phyloP scores from a whole-genome alignment of 257 asterid genomes.

The Rauvolfia tetraphylla region DNA sequence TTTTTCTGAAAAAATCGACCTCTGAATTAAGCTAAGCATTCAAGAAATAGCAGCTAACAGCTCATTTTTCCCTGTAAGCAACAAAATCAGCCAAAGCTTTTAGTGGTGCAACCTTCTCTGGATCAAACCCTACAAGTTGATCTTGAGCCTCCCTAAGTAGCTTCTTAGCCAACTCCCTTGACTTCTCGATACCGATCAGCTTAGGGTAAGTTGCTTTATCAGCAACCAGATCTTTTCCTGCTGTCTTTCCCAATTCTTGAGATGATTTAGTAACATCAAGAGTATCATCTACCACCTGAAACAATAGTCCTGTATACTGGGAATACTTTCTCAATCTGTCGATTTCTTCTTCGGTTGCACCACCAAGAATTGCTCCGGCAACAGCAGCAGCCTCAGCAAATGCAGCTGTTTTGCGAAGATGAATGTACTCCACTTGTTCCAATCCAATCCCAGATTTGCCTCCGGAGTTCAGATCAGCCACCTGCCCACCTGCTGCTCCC shows the following conservation, averaged over 20 bases:
- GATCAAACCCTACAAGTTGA: conserved; percentile 35
- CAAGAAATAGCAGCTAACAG: neutral
- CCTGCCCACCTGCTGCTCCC: conserved; percentile 36
- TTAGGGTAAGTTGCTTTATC: conserved; percentile 38
- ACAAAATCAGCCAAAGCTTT: conserved; percentile 35
- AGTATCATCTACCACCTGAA: conserved; percentile 21
- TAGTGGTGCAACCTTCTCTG: conserved; percentile 39
- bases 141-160: conserved; percentile 33
- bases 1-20: no score
- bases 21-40: neutral
- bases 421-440: conserved; percentile 34
- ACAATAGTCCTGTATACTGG: conserved; percentile 13
- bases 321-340: conserved; percentile 13
- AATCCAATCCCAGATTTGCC: conserved; percentile 17
- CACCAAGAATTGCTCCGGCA: conserved; percentile 18
- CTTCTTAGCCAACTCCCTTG: conserved; percentile 31
- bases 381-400: conserved; percentile 12
- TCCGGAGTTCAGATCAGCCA: conserved; percentile 22
- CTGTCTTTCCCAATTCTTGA: conserved; percentile 23
- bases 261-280: conserved; percentile 19
- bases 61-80: conserved; percentile 20
- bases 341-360: conserved; percentile 12
- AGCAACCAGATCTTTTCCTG: conserved; percentile 21
- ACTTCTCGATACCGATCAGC: conserved; percentile 33
- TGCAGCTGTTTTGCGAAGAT: conserved; percentile 22